Evolutionary conservation across 768 basidiomycete species (phyloP).

Genomic region (Termitomyces sp.): DNA sequence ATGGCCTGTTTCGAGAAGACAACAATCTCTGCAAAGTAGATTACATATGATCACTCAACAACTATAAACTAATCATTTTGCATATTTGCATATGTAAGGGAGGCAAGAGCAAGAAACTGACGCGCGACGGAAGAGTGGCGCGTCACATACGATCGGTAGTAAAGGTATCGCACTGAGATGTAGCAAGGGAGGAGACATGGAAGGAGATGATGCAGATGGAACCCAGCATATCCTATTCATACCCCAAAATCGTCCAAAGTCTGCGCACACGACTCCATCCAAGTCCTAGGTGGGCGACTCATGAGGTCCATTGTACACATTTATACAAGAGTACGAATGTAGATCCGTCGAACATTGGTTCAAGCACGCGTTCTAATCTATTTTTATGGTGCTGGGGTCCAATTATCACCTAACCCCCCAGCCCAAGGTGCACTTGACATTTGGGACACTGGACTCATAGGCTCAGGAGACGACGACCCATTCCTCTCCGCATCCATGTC

Average conservation of each 20-base stretch:
- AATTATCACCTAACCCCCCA: slow-evolving; percentile 35
- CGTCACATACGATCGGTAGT: not conserved
- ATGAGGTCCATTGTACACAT: not conserved
- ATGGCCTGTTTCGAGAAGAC: no score
- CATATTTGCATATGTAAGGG: slow-evolving; percentile 6
- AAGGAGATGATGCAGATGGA: not conserved
- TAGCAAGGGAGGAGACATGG: not conserved
- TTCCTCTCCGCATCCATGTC: slow-evolving; percentile 16
- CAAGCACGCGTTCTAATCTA: not conserved
- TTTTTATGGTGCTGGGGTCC: slow-evolving; percentile 27
- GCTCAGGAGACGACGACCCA: slow-evolving; percentile 22
- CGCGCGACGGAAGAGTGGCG: not conserved
- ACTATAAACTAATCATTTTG: not conserved
- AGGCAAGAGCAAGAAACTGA: not conserved
- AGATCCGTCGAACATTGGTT: not conserved
- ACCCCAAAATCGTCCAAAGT: not conserved
- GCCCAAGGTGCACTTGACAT: slow-evolving; percentile 38
- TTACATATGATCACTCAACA: not conserved
- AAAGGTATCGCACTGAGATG: slow-evolving; percentile 8
- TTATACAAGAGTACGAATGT: not conserved
- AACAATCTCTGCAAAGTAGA: no score
- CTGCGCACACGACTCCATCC: not conserved
- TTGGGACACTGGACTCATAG: slow-evolving; percentile 21
- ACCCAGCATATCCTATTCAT: not conserved
- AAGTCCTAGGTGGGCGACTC: not conserved